Evolutionary conservation across 2,329 filamentous ascomycete genomes (phyloP).

Genomic region (Cercospora brassicicola): DNA sequence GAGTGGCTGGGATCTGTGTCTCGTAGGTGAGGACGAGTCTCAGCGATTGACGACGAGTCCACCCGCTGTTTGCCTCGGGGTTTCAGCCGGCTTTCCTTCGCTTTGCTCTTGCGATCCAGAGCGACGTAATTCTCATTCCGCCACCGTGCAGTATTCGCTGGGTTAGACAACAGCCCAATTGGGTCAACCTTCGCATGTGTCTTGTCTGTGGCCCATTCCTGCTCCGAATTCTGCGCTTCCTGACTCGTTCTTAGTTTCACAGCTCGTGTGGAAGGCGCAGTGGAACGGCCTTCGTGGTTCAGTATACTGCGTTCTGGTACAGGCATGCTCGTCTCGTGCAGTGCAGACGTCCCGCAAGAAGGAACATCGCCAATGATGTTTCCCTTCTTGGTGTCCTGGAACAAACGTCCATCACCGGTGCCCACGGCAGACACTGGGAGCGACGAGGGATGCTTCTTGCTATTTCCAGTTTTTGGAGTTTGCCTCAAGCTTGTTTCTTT

Average conservation of each 20-base stretch:
- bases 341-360: background rate
- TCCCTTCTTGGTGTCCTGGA: background rate
- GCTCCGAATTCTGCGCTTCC: background rate
- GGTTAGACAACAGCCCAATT: conserved; percentile 18
- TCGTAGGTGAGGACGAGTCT: background rate
- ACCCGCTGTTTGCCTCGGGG: background rate
- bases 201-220: conserved; percentile 10
- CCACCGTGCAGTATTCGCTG: conserved; percentile 18
- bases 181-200: conserved; percentile 19
- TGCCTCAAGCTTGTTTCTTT: background rate
- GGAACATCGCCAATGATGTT: background rate
- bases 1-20: background rate
- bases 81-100: background rate
- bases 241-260: background rate
- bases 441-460: background rate
- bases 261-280: background rate
- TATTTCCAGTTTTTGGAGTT: background rate
- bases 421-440: background rate
- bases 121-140: conserved; percentile 7
- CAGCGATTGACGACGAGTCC: background rate
- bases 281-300: background rate
- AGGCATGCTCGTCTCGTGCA: background rate
- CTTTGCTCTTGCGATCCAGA: background rate
- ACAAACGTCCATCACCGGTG: background rate
- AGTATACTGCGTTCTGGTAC: background rate